These are phyloP conservation scores for Quercus mongolica DNA, from an alignment of 306 rosid genomes.

Conservation along the genomic window DNA sequence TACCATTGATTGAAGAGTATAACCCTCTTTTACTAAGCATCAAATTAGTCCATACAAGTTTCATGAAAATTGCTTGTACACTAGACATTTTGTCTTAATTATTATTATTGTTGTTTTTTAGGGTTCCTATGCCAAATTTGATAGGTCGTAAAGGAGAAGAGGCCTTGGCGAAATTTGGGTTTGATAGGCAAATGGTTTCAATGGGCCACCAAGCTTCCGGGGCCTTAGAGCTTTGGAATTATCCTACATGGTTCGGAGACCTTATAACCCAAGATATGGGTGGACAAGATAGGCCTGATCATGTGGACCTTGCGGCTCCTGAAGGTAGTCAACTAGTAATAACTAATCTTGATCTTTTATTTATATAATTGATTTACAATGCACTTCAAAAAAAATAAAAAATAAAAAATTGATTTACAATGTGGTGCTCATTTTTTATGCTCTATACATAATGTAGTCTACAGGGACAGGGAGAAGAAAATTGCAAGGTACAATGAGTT, in stretches of 20 bases:
- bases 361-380: not conserved
- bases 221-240: constrained; percentile 53
- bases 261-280: constrained; percentile 34
- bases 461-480: constrained; percentile 56
- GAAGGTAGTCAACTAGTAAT: constrained; percentile 33
- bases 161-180: constrained; percentile 36
- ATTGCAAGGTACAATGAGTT: constrained; percentile 61
- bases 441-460: constrained; percentile 33
- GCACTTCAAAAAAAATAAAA: too few relatives aligned
- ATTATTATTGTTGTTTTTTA: not conserved
- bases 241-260: constrained; percentile 41
- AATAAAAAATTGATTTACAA: not conserved
- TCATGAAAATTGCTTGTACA: not conserved
- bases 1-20: constrained; percentile 42
- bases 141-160: constrained; percentile 45
- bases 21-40: not conserved
- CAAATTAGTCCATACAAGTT: not conserved
- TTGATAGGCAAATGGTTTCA: constrained; percentile 44
- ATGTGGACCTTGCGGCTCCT: constrained; percentile 52
- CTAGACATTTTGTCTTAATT: not conserved
- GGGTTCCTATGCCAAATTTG: constrained; percentile 46
- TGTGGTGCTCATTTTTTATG: not conserved
- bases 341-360: not conserved
- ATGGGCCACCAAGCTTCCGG: constrained; percentile 77
- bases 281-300: constrained; percentile 52